A percentile compares a stretch with the other conserved stretches of the same genome.
Evolutionary conservation across 768 basidiomycete species (phyloP).

Genomic region (Termitomyces sp.): DNA sequence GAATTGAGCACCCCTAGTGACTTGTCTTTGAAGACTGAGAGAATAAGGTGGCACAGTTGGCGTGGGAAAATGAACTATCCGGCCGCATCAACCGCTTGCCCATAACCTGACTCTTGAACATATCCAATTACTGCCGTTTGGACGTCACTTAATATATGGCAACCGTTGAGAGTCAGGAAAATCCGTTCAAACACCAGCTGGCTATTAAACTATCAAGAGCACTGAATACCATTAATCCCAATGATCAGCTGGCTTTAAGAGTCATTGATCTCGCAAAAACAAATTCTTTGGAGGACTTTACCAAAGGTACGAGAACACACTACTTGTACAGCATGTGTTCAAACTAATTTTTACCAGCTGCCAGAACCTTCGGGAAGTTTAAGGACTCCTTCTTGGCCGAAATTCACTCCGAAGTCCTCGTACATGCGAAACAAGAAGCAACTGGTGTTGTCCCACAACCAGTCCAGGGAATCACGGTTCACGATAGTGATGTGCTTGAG

Average conservation of each 20-base stretch:
- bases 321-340: neutral
- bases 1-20: no score
- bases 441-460: constrained; percentile 50
- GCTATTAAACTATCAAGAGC: constrained; percentile 78
- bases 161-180: constrained; percentile 7
- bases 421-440: constrained; percentile 62
- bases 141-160: neutral
- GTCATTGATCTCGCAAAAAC: constrained; percentile 79
- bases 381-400: constrained; percentile 71
- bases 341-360: constrained; percentile 38
- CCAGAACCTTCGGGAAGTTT: constrained; percentile 83
- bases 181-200: constrained; percentile 59
- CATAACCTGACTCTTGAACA: neutral
- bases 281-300: constrained; percentile 58
- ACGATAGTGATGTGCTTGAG: constrained; percentile 78
- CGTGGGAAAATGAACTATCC: neutral
- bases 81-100: neutral
- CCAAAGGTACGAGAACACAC: constrained; percentile 44
- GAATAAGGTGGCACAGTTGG: neutral
- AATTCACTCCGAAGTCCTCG: constrained; percentile 72
- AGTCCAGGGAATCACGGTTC: constrained; percentile 70
- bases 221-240: constrained; percentile 77
- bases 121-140: neutral
- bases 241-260: constrained; percentile 72
- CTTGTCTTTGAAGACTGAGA: no score